A percentile compares a stretch with the other conserved stretches of the same genome.
Conservation (phyloP, 352 stramenopile genomes). For the Globisporangium rhizosaccharum region DNA sequence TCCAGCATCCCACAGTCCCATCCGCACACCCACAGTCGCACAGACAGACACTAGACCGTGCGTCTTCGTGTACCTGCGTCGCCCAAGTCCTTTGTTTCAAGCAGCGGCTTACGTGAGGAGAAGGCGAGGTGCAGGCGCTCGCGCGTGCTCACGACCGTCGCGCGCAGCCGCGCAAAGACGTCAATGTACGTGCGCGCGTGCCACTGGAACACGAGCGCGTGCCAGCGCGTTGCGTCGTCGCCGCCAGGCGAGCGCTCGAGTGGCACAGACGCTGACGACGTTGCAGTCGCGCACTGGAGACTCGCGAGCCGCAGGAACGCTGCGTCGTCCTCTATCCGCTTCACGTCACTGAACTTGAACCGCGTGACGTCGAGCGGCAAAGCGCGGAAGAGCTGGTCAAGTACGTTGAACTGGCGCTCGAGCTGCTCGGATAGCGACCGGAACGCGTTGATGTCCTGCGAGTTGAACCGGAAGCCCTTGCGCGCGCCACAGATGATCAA, state of each 20-base stretch:
- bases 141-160: conserved; percentile 44
- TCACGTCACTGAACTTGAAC: conserved; percentile 50
- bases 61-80: conserved; percentile 35
- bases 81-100: conserved; percentile 44
- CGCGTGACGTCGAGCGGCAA: conserved; percentile 56
- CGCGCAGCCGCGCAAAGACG: conserved; percentile 45
- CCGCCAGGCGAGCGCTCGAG: background rate
- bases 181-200: conserved; percentile 59
- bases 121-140: conserved; percentile 33
- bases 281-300: conserved; percentile 1
- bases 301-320: conserved; percentile 13
- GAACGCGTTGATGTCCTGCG: conserved; percentile 59
- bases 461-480: conserved; percentile 78
- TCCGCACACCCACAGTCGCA: too few species aligned
- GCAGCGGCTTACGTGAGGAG: conserved; percentile 19
- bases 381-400: conserved; percentile 49
- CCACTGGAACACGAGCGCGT: conserved; percentile 70
- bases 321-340: conserved; percentile 60
- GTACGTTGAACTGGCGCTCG: conserved; percentile 35
- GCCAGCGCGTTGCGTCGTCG: conserved; percentile 29
- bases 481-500: conserved; percentile 65
- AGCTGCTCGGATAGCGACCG: conserved; percentile 43
- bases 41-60: conserved; percentile 9
- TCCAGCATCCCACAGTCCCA: background rate
- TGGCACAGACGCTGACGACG: background rate